A percentile compares a stretch with the other conserved stretches of the same genome.
Conservation (phyloP, 2,329 filamentous ascomycete genomes). For the Macroventuria anomochaeta region DNA sequence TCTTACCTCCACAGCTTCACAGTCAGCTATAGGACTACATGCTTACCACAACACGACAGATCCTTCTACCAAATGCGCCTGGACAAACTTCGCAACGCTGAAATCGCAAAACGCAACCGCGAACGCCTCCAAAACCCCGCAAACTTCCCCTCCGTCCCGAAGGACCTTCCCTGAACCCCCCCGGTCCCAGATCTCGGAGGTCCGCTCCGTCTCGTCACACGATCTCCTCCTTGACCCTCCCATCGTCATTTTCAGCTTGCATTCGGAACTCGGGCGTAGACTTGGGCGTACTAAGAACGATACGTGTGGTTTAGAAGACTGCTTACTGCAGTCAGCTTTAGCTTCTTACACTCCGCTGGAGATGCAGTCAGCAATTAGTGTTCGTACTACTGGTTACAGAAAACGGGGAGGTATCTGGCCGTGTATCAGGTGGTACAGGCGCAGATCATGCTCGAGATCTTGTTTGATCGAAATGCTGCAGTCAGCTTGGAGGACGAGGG, state of each 20-base stretch:
- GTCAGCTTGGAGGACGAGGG: constrained; percentile 10
- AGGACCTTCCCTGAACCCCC: constrained; percentile 51
- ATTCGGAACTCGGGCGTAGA: no score
- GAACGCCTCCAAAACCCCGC: constrained; percentile 79
- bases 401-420: constrained; percentile 16
- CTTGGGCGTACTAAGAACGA: background rate
- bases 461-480: constrained; percentile 20
- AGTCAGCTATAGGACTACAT: background rate
- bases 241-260: constrained; percentile 6
- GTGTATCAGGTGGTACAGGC: constrained; percentile 24
- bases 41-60: constrained; percentile 53
- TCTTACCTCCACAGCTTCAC: background rate
- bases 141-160: constrained; percentile 86
- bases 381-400: constrained; percentile 21
- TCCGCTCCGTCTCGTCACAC: background rate
- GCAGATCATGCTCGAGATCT: constrained; percentile 19
- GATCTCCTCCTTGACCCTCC: background rate
- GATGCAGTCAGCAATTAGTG: constrained; percentile 46
- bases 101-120: constrained; percentile 78
- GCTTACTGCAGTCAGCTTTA: constrained; percentile 33
- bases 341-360: constrained; percentile 24
- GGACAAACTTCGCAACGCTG: constrained; percentile 77
- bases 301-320: constrained; percentile 2
- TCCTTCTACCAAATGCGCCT: constrained; percentile 86
- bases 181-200: background rate